Percentiles rank a stretch among this genome's conserved stretches.
Conservation (phyloP, 192 early-diverging fungal species). For the Radiomyces spectabilis region DNA sequence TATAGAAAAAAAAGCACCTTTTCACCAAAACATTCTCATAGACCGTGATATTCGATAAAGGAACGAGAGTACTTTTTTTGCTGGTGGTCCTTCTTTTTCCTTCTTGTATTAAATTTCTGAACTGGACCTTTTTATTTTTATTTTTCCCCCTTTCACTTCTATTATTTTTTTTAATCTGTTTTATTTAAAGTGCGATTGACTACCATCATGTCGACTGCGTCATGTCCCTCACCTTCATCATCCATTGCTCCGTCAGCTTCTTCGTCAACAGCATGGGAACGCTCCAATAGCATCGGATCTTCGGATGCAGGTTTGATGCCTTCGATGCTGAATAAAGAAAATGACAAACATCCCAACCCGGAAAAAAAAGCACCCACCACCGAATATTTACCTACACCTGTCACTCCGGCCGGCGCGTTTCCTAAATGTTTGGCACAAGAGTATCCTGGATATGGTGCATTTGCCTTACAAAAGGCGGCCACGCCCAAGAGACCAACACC, state of each 20-base stretch:
- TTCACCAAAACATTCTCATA: neutral
- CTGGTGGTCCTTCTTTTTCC: neutral
- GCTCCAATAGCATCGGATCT: neutral
- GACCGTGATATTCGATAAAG: too few species aligned
- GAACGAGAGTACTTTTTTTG: too few species aligned
- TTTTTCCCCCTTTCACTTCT: too few species aligned
- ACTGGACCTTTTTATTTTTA: too few species aligned
- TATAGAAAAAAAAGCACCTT: neutral
- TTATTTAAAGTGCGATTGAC: too few species aligned
- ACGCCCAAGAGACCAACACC: neutral
- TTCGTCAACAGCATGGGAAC: too few species aligned
- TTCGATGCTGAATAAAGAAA: too few species aligned
- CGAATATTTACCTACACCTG: neutral
- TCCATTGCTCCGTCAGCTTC: too few species aligned
- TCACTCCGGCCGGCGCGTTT: neutral
- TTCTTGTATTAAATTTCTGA: neutral
- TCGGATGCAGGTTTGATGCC: neutral
- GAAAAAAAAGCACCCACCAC: neutral
- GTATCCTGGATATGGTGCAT: neutral
- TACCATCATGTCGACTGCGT: too few species aligned
- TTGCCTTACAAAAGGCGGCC: neutral
- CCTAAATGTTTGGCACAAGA: neutral
- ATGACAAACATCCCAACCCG: too few species aligned
- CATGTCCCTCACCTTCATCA: too few species aligned
- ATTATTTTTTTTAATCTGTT: too few species aligned